A percentile compares a stretch with the other conserved stretches of the same genome.
These are phyloP conservation scores for Penicillium sp. DNA, from an alignment of 2,329 filamentous ascomycete genomes.

Conservation along the genomic window DNA sequence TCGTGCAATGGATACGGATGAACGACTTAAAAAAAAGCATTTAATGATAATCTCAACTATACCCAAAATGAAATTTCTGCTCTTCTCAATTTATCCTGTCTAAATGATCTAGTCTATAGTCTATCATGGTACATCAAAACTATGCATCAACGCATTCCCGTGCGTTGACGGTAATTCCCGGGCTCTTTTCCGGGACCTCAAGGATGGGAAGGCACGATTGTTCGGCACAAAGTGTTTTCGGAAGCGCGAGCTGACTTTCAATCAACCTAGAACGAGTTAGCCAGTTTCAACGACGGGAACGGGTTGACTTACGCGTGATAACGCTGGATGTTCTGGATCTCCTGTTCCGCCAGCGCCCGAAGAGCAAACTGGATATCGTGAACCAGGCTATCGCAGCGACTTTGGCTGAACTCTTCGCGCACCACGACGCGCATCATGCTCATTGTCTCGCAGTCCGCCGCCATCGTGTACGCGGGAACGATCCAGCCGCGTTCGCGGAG, in stretches of 20 bases:
- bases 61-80: background rate
- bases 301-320: conserved; percentile 12
- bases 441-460: conserved; percentile 73
- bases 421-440: conserved; percentile 92
- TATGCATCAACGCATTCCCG: background rate
- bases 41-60: background rate
- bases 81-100: background rate
- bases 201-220: background rate
- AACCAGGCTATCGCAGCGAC: conserved; percentile 74
- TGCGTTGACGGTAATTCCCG: background rate
- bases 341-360: conserved; percentile 58
- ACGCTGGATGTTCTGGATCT: conserved; percentile 38
- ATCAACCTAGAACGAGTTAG: background rate
- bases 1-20: background rate
- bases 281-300: background rate
- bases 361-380: conserved; percentile 48
- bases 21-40: background rate
- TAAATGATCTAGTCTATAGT: background rate
- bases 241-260: background rate
- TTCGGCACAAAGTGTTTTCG: conserved; percentile 1
- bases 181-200: background rate
- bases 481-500: background rate
- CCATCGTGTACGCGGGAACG: conserved; percentile 73
- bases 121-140: background rate
- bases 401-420: conserved; percentile 81